phyloP scores from a whole-genome alignment of 208 protist genomes.

The Wallacemonas sp. region DNA sequence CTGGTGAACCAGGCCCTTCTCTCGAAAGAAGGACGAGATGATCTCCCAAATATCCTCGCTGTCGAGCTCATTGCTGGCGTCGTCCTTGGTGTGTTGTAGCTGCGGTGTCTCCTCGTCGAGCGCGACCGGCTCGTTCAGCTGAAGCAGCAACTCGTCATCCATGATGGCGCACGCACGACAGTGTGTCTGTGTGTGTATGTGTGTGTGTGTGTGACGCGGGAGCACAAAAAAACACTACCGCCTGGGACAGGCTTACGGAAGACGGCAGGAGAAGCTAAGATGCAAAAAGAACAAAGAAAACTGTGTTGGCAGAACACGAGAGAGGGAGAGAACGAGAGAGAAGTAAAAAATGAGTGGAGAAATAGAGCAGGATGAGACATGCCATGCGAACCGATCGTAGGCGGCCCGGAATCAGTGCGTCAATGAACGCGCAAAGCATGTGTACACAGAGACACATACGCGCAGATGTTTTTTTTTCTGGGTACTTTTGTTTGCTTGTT shows the following conservation, averaged over 20 bases:
- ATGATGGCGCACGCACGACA: slow-evolving; percentile 15
- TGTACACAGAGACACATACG: too few relatives aligned
- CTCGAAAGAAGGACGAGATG: slow-evolving; percentile 97
- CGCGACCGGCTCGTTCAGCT: slow-evolving; percentile 63
- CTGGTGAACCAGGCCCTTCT: slow-evolving; percentile 98
- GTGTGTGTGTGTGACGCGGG: too few relatives aligned
- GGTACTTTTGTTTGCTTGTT: too few relatives aligned
- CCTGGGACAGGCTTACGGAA: too few relatives aligned
- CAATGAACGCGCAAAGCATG: too few relatives aligned
- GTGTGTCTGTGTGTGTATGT: slow-evolving; percentile 20
- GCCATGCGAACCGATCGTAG: too few relatives aligned
- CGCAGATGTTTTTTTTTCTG: too few relatives aligned
- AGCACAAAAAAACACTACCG: too few relatives aligned
- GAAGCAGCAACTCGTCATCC: slow-evolving; percentile 80
- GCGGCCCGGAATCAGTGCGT: too few relatives aligned
- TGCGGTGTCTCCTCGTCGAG: slow-evolving; percentile 8
- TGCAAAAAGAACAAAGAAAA: slow-evolving; percentile 8
- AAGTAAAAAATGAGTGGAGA: slow-evolving; percentile 9
- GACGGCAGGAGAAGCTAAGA: too few relatives aligned
- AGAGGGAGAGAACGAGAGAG: background rate
- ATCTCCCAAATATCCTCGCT: slow-evolving; percentile 97
- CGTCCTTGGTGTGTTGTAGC: slow-evolving; percentile 9
- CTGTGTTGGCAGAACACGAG: background rate
- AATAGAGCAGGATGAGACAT: too few relatives aligned
- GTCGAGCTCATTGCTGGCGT: slow-evolving; percentile 65